A percentile compares a stretch with the other conserved stretches of the same genome.
These are phyloP conservation scores for Coemansia sp. DNA, from an alignment of 192 early-diverging fungal species.

Conservation along the genomic window DNA sequence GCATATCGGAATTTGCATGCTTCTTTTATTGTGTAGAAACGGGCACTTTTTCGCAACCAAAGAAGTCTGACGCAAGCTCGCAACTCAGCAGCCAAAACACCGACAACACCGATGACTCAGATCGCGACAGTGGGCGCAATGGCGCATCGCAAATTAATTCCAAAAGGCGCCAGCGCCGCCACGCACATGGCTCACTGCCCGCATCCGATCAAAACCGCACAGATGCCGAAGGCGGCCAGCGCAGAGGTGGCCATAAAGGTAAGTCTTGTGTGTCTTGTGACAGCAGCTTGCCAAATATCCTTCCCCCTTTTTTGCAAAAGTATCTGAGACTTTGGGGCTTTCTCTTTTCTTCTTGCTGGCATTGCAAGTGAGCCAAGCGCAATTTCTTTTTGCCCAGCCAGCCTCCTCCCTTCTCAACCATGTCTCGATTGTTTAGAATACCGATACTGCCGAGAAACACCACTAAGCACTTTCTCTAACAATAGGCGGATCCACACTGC, in stretches of 20 bases:
- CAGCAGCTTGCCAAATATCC: too few species aligned
- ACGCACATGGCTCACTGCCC: slow-evolving; percentile 7
- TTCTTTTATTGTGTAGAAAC: background rate
- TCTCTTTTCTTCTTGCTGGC: too few species aligned
- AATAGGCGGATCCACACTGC: slow-evolving; percentile 53
- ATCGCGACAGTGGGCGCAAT: slow-evolving; percentile 9
- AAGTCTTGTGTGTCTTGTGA: background rate
- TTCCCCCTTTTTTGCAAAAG: background rate
- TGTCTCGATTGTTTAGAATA: background rate
- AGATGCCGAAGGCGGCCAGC: slow-evolving; percentile 6
- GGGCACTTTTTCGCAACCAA: slow-evolving; percentile 1
- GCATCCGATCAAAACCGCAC: slow-evolving; percentile 5
- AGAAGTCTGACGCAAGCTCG: background rate
- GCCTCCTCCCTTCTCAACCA: too few species aligned
- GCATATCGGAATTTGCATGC: background rate
- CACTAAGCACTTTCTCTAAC: background rate
- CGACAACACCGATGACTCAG: slow-evolving; percentile 20
- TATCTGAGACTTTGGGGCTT: too few species aligned
- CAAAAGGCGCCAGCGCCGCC: slow-evolving; percentile 6
- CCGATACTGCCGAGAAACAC: slow-evolving; percentile 5
- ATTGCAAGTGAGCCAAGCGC: background rate
- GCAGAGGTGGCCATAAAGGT: slow-evolving; percentile 16
- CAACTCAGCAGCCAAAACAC: slow-evolving; percentile 6
- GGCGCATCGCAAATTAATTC: background rate
- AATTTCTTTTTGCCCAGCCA: background rate